These are phyloP conservation scores for Aspergillus cristatus DNA, from an alignment of 495 filamentous ascomycete species.

Conservation along the genomic window DNA sequence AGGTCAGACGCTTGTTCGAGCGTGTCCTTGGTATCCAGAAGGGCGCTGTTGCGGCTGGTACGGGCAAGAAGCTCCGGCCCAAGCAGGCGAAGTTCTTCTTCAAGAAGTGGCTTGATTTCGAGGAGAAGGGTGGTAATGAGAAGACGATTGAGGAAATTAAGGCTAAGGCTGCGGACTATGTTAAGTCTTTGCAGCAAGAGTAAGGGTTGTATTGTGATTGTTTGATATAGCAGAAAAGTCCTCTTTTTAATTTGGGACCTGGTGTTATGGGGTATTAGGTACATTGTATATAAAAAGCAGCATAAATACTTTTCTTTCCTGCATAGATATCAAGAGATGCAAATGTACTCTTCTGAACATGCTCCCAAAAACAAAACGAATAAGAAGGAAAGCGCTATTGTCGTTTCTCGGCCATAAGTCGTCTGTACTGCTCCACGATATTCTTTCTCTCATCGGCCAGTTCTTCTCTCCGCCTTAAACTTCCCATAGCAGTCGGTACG, in stretches of 20 bases:
- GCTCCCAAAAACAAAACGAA: no score
- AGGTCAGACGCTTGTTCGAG: constrained; percentile 69
- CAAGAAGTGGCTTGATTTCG: constrained; percentile 72
- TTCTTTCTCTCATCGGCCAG: constrained; percentile 62
- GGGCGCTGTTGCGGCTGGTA: constrained; percentile 16
- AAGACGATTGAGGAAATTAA: constrained; percentile 65
- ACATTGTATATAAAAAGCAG: background rate
- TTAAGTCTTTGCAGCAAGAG: constrained; percentile 45
- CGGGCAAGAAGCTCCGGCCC: constrained; percentile 48
- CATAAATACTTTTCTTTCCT: constrained; percentile 3
- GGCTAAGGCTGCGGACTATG: constrained; percentile 63
- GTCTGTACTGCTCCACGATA: constrained; percentile 74
- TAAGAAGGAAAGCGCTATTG: constrained; percentile 8
- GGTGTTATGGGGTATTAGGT: background rate
- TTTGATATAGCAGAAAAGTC: background rate
- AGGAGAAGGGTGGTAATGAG: constrained; percentile 60
- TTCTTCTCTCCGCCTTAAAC: constrained; percentile 74
- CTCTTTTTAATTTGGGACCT: background rate
- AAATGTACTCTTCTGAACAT: no score
- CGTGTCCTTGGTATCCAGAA: constrained; percentile 50
- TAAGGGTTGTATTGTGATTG: background rate
- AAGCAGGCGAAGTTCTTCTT: constrained; percentile 74
- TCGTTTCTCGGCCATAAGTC: constrained; percentile 65
- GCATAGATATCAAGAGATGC: background rate
- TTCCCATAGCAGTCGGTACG: constrained; percentile 68